Base-by-base conservation (phyloP, 352 stramenopile genomes). In the Stramenopiles sp. region DNA sequence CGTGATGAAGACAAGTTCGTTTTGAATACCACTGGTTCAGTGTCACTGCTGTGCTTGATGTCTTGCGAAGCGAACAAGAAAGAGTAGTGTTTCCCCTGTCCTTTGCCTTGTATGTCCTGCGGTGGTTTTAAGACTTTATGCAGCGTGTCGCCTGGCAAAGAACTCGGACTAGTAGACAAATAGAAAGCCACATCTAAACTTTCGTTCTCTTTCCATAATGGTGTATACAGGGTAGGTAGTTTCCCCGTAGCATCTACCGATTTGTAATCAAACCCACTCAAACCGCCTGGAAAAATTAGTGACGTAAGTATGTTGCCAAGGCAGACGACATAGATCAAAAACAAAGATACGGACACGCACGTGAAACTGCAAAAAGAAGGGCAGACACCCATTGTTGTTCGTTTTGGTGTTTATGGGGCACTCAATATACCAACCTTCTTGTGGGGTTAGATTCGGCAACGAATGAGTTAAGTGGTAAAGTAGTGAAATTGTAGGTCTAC, bases 281-380 rank as follows among this genome's bases (percentile, higher is more conserved):
- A 6, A 6, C 53, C 53, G 1, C 53, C 53, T 71, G 53, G 53
- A 2, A 2, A 71, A 6, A 71, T 6, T 6, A 71, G 35, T 2
- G 53, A 35, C 12, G 35, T 33, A 2, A 71, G 53, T 33, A 33
- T 71, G 4, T 71, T 31, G 4, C 31, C 53, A 4, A 71, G 35
- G 2, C 33, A 31, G 1, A 6, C 12, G 2, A 71, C 53, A 6
- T 71, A 71, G 6, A 71, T 31, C 12, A 6, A 2, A 6, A 71
- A 71, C 12, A 71, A 4, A 2, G 2, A 6, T 2, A 71, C 31
- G 12, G 31, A 35, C 1, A 71, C 53, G 12, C 53, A 71, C 1
- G 53, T 71, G 12, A 71, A 71, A 6, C 31, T 35, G 35, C 53
- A 71, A n/a, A n/a, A n/a, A n/a, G n/a, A n/a, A n/a, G n/a, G n/a